Percentiles rank a stretch among this genome's conserved stretches.
These are phyloP conservation scores for Petunia hybrid DNA, from an alignment of 305 asterid genomes.

Conservation along the genomic window DNA sequence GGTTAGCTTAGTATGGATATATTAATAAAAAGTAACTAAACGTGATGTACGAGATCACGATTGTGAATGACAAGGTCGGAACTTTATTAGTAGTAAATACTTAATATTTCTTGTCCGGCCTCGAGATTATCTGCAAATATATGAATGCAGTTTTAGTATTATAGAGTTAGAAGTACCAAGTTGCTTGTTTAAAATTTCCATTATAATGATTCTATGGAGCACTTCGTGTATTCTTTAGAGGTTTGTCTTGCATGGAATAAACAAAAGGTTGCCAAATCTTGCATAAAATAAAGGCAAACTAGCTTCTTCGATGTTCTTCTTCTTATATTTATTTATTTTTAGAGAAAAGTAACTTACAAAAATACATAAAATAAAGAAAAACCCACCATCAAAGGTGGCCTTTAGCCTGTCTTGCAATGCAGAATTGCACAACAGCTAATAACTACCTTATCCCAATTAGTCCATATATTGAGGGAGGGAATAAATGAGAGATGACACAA, in stretches of 20 bases:
- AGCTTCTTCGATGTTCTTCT: neutral
- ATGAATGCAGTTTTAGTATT: neutral
- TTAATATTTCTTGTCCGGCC: neutral
- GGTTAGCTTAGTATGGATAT: neutral
- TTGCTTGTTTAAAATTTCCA: neutral
- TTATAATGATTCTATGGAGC: conserved; percentile 21
- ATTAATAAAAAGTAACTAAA: neutral
- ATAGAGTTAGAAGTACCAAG: neutral
- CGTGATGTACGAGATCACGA: neutral
- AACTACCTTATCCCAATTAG: conserved; percentile 1
- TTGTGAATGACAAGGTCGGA: neutral
- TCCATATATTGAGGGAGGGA: neutral
- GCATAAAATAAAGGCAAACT: neutral
- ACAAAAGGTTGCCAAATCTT: neutral
- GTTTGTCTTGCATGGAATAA: conserved; percentile 15
- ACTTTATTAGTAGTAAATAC: neutral
- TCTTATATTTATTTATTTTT: neutral
- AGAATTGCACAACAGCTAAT: neutral
- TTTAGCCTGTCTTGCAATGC: conserved; percentile 14
- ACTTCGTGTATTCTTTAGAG: conserved; percentile 2
- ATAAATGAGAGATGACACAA: conserved; percentile 21
- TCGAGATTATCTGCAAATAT: neutral
- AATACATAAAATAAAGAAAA: conserved; percentile 18
- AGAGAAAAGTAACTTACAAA: neutral
- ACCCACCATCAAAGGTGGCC: conserved; percentile 22